Evolutionary conservation across 768 basidiomycete genomes (phyloP).

Genomic region (Hysterangium stoloniferum): DNA sequence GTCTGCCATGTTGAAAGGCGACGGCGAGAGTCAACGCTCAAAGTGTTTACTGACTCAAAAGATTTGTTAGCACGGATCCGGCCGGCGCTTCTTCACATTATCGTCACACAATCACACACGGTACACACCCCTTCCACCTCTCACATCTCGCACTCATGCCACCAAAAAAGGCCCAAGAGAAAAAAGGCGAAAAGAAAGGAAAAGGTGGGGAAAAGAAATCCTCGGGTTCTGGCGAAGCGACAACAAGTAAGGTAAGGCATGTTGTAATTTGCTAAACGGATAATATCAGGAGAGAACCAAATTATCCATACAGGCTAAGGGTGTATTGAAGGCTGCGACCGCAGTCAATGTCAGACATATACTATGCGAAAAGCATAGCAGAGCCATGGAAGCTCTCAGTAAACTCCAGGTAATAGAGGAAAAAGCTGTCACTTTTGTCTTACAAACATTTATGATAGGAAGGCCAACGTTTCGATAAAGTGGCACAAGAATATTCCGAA

Average conservation of each 20-base stretch:
- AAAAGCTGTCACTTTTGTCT: no score
- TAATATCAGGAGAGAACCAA: neutral
- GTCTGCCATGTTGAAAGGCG: slow-evolving; percentile 56
- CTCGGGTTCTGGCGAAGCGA: slow-evolving; percentile 12
- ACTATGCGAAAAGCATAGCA: slow-evolving; percentile 65
- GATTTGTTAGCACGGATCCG: neutral
- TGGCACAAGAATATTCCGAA: slow-evolving; percentile 85
- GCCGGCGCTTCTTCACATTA: neutral
- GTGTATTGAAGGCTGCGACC: slow-evolving; percentile 65
- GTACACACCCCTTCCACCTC: slow-evolving; percentile 3
- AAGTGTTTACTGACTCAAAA: neutral
- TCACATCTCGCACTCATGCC: slow-evolving; percentile 6
- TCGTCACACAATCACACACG: neutral
- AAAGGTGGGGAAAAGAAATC: slow-evolving; percentile 32
- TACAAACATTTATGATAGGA: no score
- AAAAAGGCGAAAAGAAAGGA: slow-evolving; percentile 29
- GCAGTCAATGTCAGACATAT: slow-evolving; percentile 84
- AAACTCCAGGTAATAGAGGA: neutral
- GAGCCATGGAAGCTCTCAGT: slow-evolving; percentile 5
- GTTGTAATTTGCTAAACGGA: neutral
- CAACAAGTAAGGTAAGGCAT: slow-evolving; percentile 18
- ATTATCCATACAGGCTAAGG: slow-evolving; percentile 36
- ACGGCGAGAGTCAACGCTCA: slow-evolving; percentile 7
- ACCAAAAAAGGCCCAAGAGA: slow-evolving; percentile 36
- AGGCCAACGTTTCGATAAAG: slow-evolving; percentile 79